A percentile compares a stretch with the other conserved stretches of the same genome.
Conservation (phyloP, 2,329 filamentous ascomycete genomes). For the Lachnellula hyalina region DNA sequence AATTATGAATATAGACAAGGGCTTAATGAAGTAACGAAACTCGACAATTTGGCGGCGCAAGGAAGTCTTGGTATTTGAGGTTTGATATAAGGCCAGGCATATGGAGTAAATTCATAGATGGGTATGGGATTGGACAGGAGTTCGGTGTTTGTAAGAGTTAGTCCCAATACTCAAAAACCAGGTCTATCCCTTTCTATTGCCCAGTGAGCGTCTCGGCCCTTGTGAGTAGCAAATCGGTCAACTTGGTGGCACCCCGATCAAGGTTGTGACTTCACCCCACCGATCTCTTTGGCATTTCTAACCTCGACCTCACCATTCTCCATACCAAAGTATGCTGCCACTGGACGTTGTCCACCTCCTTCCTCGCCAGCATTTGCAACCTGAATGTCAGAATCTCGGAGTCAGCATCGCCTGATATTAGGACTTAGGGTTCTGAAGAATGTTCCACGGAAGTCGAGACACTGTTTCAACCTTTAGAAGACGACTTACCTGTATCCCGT, state of each 20-base stretch:
- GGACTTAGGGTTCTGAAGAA: too few relatives aligned
- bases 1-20: neutral
- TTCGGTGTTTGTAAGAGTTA: too few relatives aligned
- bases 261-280: conserved; percentile 25
- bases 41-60: neutral
- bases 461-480: too few relatives aligned
- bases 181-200: too few relatives aligned
- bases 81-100: neutral
- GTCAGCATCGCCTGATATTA: too few relatives aligned
- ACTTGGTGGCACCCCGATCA: conserved; percentile 1
- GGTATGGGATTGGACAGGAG: too few relatives aligned
- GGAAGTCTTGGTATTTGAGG: neutral
- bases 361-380: conserved; percentile 53
- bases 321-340: conserved; percentile 94
- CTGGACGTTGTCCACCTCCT: conserved; percentile 77
- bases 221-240: neutral
- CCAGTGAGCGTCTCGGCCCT: too few relatives aligned
- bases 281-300: conserved; percentile 35
- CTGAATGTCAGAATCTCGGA: conserved; percentile 39
- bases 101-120: neutral
- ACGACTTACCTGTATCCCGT: conserved; percentile 43
- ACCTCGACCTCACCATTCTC: conserved; percentile 65
- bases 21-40: neutral
- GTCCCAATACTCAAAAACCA: too few relatives aligned
- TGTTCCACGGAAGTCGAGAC: too few relatives aligned